phyloP scores from a whole-genome alignment of 257 asterid species.

The Perilla frutescens region DNA sequence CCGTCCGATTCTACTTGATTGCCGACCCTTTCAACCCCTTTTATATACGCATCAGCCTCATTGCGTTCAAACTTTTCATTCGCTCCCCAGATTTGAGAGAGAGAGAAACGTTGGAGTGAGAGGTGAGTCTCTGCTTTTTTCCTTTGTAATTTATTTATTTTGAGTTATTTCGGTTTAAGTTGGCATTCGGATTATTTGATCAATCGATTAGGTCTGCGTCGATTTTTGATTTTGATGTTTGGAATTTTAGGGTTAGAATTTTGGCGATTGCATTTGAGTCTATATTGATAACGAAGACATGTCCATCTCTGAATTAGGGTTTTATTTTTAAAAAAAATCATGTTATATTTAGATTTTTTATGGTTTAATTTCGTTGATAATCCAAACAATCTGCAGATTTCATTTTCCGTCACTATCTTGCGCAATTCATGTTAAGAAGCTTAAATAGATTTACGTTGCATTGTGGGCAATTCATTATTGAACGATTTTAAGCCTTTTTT shows the following conservation, averaged over 20 bases:
- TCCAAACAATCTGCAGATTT: background rate
- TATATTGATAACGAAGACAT: background rate
- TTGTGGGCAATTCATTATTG: background rate
- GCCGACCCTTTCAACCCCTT: constrained; percentile 14
- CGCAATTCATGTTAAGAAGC: background rate
- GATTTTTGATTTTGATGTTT: constrained; percentile 8
- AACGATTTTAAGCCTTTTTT: background rate
- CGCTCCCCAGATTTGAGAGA: constrained; percentile 22
- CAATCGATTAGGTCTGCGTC: background rate
- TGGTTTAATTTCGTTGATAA: background rate
- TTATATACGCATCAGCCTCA: constrained; percentile 34
- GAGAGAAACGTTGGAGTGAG: constrained; percentile 7
- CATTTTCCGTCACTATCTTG: background rate
- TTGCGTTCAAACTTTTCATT: background rate
- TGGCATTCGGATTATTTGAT: background rate
- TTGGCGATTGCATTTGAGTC: background rate
- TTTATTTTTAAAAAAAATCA: background rate
- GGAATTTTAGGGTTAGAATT: constrained; percentile 32
- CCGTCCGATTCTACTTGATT: constrained; percentile 48
- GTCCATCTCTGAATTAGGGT: background rate
- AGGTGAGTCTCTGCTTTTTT: constrained; percentile 33
- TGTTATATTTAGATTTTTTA: background rate
- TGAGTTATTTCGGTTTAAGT: background rate
- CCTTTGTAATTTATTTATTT: background rate
- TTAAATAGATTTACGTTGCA: background rate